Percentiles rank a stretch among this genome's conserved stretches.
These are phyloP conservation scores for Magnusiomyces sp. DNA, from an alignment of 1,139 yeast genomes.

Conservation along the genomic window DNA sequence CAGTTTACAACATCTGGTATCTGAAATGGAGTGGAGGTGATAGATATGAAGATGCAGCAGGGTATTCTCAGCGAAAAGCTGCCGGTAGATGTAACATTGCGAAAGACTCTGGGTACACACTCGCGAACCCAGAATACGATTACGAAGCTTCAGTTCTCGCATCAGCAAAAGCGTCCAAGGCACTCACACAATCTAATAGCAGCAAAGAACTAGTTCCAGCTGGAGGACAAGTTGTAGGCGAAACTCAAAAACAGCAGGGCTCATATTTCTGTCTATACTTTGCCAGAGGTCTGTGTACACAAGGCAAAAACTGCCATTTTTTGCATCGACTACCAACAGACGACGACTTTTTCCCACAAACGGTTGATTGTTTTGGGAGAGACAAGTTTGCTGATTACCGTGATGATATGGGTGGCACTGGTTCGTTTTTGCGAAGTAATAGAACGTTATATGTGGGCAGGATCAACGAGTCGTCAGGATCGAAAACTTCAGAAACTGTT, in stretches of 20 bases:
- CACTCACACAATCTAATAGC: too few species aligned
- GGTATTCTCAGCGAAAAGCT: slow-evolving; percentile 36
- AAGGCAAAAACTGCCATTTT: slow-evolving; percentile 68
- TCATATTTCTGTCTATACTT: slow-evolving; percentile 67
- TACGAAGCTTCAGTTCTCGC: too few species aligned
- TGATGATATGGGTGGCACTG: slow-evolving; percentile 94
- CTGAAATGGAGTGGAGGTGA: slow-evolving; percentile 53
- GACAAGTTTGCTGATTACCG: slow-evolving; percentile 74
- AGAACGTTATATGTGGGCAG: slow-evolving; percentile 75
- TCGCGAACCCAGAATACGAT: too few species aligned
- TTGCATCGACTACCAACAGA: slow-evolving; percentile 67
- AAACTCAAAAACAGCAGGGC: slow-evolving; percentile 36
- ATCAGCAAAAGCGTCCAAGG: too few species aligned
- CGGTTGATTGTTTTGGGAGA: slow-evolving; percentile 88
- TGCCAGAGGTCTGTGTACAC: slow-evolving; percentile 80
- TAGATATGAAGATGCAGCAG: slow-evolving; percentile 29
- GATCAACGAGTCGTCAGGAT: slow-evolving; percentile 32
- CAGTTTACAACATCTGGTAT: slow-evolving; percentile 80
- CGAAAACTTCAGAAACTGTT: slow-evolving; percentile 31
- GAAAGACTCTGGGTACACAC: slow-evolving; percentile 68
- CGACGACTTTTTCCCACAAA: slow-evolving; percentile 43
- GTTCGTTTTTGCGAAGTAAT: slow-evolving; percentile 64
- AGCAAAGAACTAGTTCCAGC: too few species aligned
- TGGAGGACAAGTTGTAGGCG: too few species aligned
- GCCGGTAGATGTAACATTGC: slow-evolving; percentile 50